Conservation (phyloP, 1,284 basidiomycete species). For the Apiotrichum domesticum region DNA sequence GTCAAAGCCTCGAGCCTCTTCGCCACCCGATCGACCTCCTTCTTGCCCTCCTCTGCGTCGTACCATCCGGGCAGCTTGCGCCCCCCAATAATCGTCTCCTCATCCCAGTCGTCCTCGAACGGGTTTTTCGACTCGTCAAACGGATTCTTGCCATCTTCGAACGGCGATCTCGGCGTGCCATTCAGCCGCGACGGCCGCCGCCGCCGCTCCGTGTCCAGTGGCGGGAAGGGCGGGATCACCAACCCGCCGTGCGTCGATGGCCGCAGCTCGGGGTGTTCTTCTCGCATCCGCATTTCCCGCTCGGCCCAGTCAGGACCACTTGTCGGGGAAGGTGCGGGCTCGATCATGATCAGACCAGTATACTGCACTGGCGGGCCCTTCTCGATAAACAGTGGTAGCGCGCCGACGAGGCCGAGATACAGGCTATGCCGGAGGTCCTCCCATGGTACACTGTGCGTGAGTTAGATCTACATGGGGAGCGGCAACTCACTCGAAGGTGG, state of each 20-base stretch:
- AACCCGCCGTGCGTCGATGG: conserved; percentile 57
- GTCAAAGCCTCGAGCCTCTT: conserved; percentile 64
- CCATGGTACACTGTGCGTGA: background rate
- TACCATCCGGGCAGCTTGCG: conserved; percentile 53
- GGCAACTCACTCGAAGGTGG: conserved; percentile 58
- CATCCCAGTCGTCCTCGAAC: conserved; percentile 41
- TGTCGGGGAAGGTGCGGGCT: conserved; percentile 1
- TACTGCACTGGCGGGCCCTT: conserved; percentile 7
- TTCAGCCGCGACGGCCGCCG: conserved; percentile 46
- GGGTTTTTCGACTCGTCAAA: conserved; percentile 4
- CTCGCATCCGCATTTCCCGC: conserved; percentile 1
- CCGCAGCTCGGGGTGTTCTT: conserved; percentile 21
- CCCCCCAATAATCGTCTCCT: conserved; percentile 45
- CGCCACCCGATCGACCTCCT: conserved; percentile 58
- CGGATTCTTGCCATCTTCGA: background rate
- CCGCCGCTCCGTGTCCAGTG: conserved; percentile 50
- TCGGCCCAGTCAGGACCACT: background rate
- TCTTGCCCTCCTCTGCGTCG: conserved; percentile 58
- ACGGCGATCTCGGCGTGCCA: background rate
- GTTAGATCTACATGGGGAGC: background rate
- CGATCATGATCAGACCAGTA: background rate
- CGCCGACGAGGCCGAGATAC: conserved; percentile 16
- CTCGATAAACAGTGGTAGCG: conserved; percentile 21
- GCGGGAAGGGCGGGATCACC: conserved; percentile 71
- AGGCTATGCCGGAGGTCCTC: conserved; percentile 53